Evolutionary conservation across 192 early-diverging fungal species (phyloP).

Genomic region (Geranomyces variabilis): DNA sequence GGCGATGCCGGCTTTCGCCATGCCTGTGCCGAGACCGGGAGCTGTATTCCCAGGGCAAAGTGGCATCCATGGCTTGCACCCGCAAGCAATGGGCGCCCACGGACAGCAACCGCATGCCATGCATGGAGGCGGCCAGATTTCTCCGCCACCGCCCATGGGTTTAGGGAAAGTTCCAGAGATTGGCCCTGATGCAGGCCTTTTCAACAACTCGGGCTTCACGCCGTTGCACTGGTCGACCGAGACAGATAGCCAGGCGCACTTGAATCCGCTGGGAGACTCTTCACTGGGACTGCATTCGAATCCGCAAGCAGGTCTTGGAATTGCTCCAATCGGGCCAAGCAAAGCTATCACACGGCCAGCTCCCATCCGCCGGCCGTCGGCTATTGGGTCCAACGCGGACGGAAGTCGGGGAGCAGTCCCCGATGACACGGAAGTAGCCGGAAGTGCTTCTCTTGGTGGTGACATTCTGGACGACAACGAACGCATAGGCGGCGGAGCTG

Average conservation of each 20-base stretch:
- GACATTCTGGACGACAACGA: constrained; percentile 39
- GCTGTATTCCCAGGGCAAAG: background rate
- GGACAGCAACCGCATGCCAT: background rate
- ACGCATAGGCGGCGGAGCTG: constrained; percentile 30
- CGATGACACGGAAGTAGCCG: constrained; percentile 33
- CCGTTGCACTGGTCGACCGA: constrained; percentile 18
- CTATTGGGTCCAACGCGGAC: background rate
- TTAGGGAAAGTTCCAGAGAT: background rate
- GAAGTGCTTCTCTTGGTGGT: constrained; percentile 37
- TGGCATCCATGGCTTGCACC: constrained; percentile 1
- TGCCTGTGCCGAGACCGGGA: background rate
- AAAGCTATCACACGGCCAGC: constrained; percentile 34
- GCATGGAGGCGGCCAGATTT: constrained; percentile 1
- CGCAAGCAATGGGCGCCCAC: background rate
- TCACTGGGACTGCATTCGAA: background rate
- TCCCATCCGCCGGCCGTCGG: constrained; percentile 32
- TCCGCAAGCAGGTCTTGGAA: background rate
- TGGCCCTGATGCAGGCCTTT: background rate
- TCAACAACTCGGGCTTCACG: constrained; percentile 4
- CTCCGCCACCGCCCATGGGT: constrained; percentile 3
- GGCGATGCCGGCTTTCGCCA: constrained; percentile 9
- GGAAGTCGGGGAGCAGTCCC: background rate
- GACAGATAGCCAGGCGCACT: background rate
- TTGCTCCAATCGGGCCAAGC: constrained; percentile 6
- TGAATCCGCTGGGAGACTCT: background rate